Percentiles rank a stretch among this genome's conserved stretches.
These are phyloP conservation scores for Alternaria burnsii DNA, from an alignment of 2,329 filamentous ascomycete genomes.

Conservation along the genomic window DNA sequence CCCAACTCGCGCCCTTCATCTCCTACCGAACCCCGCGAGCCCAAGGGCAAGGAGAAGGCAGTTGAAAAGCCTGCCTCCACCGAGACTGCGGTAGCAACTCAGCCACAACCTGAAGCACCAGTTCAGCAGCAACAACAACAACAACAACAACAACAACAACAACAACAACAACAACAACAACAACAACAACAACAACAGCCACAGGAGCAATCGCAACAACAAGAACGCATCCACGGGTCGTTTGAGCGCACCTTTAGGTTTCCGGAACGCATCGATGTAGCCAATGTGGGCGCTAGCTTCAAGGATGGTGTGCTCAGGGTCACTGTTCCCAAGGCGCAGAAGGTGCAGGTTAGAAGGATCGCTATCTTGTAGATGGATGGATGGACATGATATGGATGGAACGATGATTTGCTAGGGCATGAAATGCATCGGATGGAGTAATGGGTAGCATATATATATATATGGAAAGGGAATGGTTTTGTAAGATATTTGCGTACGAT, in stretches of 20 bases:
- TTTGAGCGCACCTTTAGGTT: conserved; percentile 76
- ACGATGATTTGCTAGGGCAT: not conserved
- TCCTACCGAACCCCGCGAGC: conserved; percentile 28
- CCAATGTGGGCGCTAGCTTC: conserved; percentile 68
- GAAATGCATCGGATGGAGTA: not conserved
- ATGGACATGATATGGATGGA: not conserved
- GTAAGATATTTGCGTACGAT: not conserved
- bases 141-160: conserved; percentile 10
- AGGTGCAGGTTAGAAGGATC: conserved; percentile 37
- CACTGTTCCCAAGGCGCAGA: conserved; percentile 68
- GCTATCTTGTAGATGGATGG: conserved; percentile 34
- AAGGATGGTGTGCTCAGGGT: conserved; percentile 72
- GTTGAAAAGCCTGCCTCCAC: conserved; percentile 23
- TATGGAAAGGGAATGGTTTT: not conserved
- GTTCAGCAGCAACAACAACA: conserved; percentile 8
- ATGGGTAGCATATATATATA: not conserved
- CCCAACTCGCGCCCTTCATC: conserved; percentile 37
- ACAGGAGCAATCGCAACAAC: conserved; percentile 21
- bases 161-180: conserved; percentile 56
- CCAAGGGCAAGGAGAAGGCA: conserved; percentile 43
- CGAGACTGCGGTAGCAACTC: conserved; percentile 27
- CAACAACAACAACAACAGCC: not conserved
- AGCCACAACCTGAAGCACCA: conserved; percentile 29
- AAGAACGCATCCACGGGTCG: conserved; percentile 70
- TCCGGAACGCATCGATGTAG: conserved; percentile 69